A percentile compares a stretch with the other conserved stretches of the same genome.
These are phyloP conservation scores for Brassica juncea DNA, from an alignment of 345 rosid genomes.

Conservation along the genomic window DNA sequence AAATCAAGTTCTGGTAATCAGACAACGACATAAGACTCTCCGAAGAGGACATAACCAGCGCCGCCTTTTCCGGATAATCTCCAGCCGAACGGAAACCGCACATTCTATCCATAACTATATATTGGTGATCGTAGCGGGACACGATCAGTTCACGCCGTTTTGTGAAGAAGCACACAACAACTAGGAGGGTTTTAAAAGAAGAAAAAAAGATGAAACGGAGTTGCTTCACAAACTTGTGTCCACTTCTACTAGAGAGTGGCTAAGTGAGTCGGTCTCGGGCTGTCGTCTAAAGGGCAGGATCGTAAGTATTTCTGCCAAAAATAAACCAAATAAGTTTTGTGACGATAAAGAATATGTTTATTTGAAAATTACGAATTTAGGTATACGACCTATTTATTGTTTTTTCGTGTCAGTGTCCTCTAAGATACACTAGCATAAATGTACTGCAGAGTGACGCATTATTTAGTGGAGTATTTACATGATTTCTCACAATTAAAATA, in stretches of 20 bases:
- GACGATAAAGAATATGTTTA: background rate
- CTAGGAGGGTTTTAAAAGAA: background rate
- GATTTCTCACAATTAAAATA: background rate
- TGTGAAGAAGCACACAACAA: background rate
- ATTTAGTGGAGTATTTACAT: background rate
- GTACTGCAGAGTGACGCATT: background rate
- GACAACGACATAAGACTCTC: slow-evolving; percentile 57
- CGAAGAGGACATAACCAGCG: slow-evolving; percentile 46
- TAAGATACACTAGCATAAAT: background rate
- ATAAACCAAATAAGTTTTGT: background rate
- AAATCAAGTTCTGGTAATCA: slow-evolving; percentile 50
- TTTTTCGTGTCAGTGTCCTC: background rate
- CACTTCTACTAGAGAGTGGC: background rate
- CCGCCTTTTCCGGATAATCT: slow-evolving; percentile 52
- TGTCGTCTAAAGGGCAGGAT: slow-evolving; percentile 12
- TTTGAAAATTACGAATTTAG: background rate
- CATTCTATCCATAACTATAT: slow-evolving; percentile 33
- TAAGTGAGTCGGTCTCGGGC: background rate
- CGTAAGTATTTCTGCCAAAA: slow-evolving; percentile 11
- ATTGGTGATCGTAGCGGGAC: slow-evolving; percentile 3
- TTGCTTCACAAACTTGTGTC: background rate
- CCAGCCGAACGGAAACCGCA: slow-evolving; percentile 44
- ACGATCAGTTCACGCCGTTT: slow-evolving; percentile 18
- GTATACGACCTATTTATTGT: background rate
- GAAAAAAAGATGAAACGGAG: background rate